Base-by-base conservation (phyloP, 2,329 filamentous ascomycete genomes). In the Apiospora malaysiana region DNA sequence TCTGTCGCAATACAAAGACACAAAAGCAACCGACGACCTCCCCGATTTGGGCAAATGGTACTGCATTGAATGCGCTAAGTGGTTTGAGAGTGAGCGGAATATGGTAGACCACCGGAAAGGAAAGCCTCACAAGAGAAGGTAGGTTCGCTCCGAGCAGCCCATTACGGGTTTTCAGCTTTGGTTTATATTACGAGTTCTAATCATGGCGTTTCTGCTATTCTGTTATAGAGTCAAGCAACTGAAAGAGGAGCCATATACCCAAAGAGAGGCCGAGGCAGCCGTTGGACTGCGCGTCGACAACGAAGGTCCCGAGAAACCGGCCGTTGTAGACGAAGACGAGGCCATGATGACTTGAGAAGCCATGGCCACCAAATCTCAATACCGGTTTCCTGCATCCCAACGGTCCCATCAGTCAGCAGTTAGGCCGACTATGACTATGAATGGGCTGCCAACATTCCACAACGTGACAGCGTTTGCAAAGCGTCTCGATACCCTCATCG, bases 111-210 rank as follows among this genome's bases (percentile, higher is more conserved):
- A 99, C 83, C 86, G 87, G 71, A 94, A 92, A 81, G 94, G 94
- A 76, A 99, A 98, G 84, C 94, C 93, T 74, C 96, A 99, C 83
- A 98, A 95, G 88, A 90, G 94, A 85, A 92, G 93, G 93, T 94
- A 79, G 74, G 81, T 49, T 42, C 67, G 37, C 56, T 49, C 66
- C 66, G 45, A 40, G 10, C 40, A 37, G 43, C 43, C 45, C 21
- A 23, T 16, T 27, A 46, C 12, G 8, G 2, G 49, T 42, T 25
- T 70, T 70, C 51, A 37, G 27, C 8, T 56, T 9, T 37, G 49
- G 69, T 72, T 75, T 56, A 76, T 73, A 76, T 71, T 70, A 71
- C 69, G 45, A 73, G 74, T 75, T 74, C 65, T 67, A 21, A 67
- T 21, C 32, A n/a, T 63, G 56, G 32, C 32, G 32, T 32, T 32